Base-by-base conservation (phyloP, 108 stramenopile genomes). In the Craspedostauros australis region DNA sequence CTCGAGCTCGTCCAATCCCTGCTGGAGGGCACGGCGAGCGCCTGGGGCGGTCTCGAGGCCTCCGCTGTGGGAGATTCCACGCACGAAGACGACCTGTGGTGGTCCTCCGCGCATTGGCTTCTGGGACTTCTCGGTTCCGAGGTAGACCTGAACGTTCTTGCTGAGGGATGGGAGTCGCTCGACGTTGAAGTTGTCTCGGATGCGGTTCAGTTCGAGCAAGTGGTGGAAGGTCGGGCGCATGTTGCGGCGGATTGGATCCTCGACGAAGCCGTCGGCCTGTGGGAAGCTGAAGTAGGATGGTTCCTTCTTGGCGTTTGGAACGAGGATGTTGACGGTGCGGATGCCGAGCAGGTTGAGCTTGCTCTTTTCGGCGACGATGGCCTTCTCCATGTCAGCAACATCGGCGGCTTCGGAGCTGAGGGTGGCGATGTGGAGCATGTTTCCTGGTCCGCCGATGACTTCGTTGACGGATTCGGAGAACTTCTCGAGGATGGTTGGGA, bases 221-320 rank as follows among this genome's bases (percentile, higher is more conserved):
- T 98, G 93, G 70, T 91, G 89, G 80, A 95, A 94, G 5, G 96
- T 96, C 12, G 96, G 94, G 22, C 96, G 79, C 96, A 98, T 96
- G 73, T 95, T 87, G 29, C 96, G 84, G 22, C 94, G 76, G 38
- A 95, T 72, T 42, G 91, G 91, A 47, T 95, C 92, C 59, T 97
- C 95, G 46, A 54, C 64, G 70, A 70, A 97, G 41, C 78, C 82
- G 26, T 69, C 60, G 62, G 72, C 72, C 23, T 82, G 68, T 45
- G 85, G 79, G 89, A 88, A 93, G 26, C 86, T 75, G 62, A 71
- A 91, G 81, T 95, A 95, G 39, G 51, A 64, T 19, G 93, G 94
- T 47, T 91, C 85, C 25, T 69, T 57, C 63, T 83, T 78, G 25
- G 78, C 69, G 47, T 70, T 65, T 3, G 86, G 73, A 40, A 82